Percentiles rank a stretch among this genome's conserved stretches.
Conservation (phyloP, 164 flowering plant genomes). For the Nymphaea colorata region DNA sequence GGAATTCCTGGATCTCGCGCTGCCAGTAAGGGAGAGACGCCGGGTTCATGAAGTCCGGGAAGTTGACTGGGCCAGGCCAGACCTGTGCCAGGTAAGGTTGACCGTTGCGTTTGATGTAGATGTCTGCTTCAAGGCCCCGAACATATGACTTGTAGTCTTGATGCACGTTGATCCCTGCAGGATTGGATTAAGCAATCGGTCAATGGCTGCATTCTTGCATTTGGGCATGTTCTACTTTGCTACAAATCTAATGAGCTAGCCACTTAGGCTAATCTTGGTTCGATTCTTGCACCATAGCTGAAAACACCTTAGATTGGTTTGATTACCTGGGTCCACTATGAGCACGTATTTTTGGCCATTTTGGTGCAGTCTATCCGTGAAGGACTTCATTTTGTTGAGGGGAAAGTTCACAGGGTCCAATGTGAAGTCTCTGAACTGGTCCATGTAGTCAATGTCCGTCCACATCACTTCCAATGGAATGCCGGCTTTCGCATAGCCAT, state of each 20-base stretch:
- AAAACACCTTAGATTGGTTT: not conserved
- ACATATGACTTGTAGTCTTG: slow-evolving; percentile 39
- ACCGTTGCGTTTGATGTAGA: slow-evolving; percentile 48
- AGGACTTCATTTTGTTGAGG: slow-evolving; percentile 30
- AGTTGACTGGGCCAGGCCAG: slow-evolving; percentile 76
- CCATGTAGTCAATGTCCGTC: slow-evolving; percentile 91
- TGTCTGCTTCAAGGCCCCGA: slow-evolving; percentile 51
- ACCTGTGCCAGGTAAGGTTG: slow-evolving; percentile 49
- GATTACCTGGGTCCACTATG: slow-evolving; percentile 71
- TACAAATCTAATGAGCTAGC: too few relatives aligned
- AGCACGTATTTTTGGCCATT: slow-evolving; percentile 61
- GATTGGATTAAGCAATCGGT: not conserved
- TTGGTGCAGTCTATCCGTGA: slow-evolving; percentile 44
- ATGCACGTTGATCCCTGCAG: slow-evolving; percentile 51
- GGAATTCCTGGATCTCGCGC: slow-evolving; percentile 45
- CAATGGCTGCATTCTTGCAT: not conserved
- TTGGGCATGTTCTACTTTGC: too few relatives aligned
- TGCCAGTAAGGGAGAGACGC: slow-evolving; percentile 29
- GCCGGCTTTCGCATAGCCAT: slow-evolving; percentile 58
- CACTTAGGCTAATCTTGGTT: too few relatives aligned
- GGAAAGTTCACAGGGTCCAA: slow-evolving; percentile 73
- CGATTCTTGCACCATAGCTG: not conserved
- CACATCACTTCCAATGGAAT: slow-evolving; percentile 92
- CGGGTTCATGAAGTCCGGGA: slow-evolving; percentile 69
- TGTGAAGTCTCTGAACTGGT: slow-evolving; percentile 68